phyloP scores from a whole-genome alignment of 2,329 filamentous ascomycete genomes.

The Cordyceps cateniannulata region DNA sequence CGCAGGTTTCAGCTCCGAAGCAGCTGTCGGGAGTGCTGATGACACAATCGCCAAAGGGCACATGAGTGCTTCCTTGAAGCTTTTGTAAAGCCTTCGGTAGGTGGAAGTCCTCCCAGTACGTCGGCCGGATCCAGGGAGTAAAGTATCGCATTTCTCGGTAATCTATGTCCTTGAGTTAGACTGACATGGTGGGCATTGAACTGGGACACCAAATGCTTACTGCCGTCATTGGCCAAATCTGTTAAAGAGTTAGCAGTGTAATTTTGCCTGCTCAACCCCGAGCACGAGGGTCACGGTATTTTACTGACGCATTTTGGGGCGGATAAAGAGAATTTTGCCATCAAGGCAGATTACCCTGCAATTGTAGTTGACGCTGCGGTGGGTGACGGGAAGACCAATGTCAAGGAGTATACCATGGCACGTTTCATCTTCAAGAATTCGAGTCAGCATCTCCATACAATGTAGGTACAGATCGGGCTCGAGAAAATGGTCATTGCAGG shows the following conservation, averaged over 20 bases:
- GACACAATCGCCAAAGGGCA: slow-evolving; percentile 35
- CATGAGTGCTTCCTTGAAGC: slow-evolving; percentile 27
- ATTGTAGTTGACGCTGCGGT: slow-evolving; percentile 33
- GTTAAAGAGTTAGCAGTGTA: too few relatives aligned
- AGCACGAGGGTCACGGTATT: too few relatives aligned
- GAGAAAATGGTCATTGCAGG: slow-evolving; percentile 27
- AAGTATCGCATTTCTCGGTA: slow-evolving; percentile 36
- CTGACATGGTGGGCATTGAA: too few relatives aligned
- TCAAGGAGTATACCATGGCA: slow-evolving; percentile 27
- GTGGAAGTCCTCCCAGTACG: slow-evolving; percentile 31
- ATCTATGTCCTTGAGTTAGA: slow-evolving; percentile 10
- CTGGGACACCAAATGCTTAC: too few relatives aligned
- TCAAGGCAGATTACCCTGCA: slow-evolving; percentile 29
- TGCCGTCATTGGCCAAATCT: slow-evolving; percentile 28
- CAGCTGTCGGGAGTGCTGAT: slow-evolving; percentile 32
- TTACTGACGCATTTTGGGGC: slow-evolving; percentile 16
- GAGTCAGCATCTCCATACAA: slow-evolving; percentile 25
- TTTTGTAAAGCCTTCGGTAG: slow-evolving; percentile 26
- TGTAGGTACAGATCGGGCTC: slow-evolving; percentile 28
- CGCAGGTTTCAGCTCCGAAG: slow-evolving; percentile 35
- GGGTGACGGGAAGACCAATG: slow-evolving; percentile 21
- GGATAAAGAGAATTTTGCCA: slow-evolving; percentile 20
- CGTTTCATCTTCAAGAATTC: slow-evolving; percentile 26
- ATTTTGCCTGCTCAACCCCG: too few relatives aligned
- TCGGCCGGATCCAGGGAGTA: slow-evolving; percentile 31